phyloP scores from a whole-genome alignment of 805 yeast species.

The Ogataea degrootiae region DNA sequence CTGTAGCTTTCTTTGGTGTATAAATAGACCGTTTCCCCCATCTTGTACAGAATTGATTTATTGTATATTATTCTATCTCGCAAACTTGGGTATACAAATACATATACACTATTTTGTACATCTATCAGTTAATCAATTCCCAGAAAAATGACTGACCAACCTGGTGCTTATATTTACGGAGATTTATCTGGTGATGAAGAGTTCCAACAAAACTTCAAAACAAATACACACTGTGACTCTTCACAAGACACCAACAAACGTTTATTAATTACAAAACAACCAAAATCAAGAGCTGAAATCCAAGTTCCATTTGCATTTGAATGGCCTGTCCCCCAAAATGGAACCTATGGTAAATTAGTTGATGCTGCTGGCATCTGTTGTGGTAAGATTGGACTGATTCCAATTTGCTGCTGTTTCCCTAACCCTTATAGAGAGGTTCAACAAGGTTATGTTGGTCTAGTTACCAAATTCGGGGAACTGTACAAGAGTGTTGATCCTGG shows the following conservation, averaged over 20 bases:
- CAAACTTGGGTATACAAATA: no score
- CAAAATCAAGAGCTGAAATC: slow-evolving; percentile 19
- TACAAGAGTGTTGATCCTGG: slow-evolving; percentile 68
- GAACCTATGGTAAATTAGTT: slow-evolving; percentile 35
- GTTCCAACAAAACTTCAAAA: no score
- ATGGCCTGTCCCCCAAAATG: slow-evolving; percentile 30
- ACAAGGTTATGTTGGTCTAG: slow-evolving; percentile 67
- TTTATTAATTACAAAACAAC: slow-evolving; percentile 14
- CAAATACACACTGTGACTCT: no score
- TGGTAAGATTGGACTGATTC: slow-evolving; percentile 52
- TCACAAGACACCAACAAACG: neutral
- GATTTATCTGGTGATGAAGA: no score
- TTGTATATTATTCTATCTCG: no score
- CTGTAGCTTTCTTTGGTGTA: no score
- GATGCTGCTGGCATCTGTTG: slow-evolving; percentile 38
- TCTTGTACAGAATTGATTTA: no score
- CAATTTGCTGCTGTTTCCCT: slow-evolving; percentile 48
- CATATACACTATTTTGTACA: no score
- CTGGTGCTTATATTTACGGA: no score
- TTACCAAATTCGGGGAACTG: slow-evolving; percentile 63
- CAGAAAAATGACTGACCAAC: no score
- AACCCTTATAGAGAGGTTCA: slow-evolving; percentile 57
- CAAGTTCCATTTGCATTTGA: slow-evolving; percentile 28
- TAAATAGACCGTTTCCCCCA: no score
- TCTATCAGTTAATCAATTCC: no score